Conservation (phyloP, 257 asterid species). For the Orobanche coerulescens region DNA sequence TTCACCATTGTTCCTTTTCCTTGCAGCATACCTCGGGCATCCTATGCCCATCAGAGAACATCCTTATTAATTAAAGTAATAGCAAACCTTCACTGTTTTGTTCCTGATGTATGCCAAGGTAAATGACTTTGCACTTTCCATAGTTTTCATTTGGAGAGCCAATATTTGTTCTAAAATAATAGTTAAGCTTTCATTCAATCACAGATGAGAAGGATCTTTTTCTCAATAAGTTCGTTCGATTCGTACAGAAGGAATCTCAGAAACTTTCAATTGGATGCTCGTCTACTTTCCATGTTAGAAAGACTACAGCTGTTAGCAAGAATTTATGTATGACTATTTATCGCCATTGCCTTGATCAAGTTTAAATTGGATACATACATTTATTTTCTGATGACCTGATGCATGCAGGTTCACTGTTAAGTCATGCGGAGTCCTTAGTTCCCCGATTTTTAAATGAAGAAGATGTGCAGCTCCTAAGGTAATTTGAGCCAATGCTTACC, state of each 20-base stretch:
- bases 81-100: conserved; percentile 95
- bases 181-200: conserved; percentile 22
- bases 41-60: conserved; percentile 86
- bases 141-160: conserved; percentile 4
- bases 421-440: conserved; percentile 83
- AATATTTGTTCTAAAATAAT: conserved; percentile 12
- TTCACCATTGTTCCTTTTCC: conserved; percentile 30
- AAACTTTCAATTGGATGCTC: conserved; percentile 34
- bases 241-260: conserved; percentile 52
- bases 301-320: conserved; percentile 41
- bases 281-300: conserved; percentile 46
- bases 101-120: conserved; percentile 93
- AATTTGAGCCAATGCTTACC: conserved; percentile 19
- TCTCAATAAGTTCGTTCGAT: conserved; percentile 67
- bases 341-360: conserved; percentile 14
- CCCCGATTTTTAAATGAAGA: conserved; percentile 83
- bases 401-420: conserved; percentile 69
- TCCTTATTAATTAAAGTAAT: conserved; percentile 86
- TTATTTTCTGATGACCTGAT: conserved; percentile 24
- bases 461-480: conserved; percentile 91
- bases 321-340: conserved; percentile 48
- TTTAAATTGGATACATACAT: neutral
- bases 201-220: conserved; percentile 96
- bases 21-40: conserved; percentile 54
- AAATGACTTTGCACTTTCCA: conserved; percentile 17